Percentiles rank a stretch among this genome's conserved stretches.
These are phyloP conservation scores for Giardia muris DNA, from an alignment of 208 protist genomes.

Conservation along the genomic window DNA sequence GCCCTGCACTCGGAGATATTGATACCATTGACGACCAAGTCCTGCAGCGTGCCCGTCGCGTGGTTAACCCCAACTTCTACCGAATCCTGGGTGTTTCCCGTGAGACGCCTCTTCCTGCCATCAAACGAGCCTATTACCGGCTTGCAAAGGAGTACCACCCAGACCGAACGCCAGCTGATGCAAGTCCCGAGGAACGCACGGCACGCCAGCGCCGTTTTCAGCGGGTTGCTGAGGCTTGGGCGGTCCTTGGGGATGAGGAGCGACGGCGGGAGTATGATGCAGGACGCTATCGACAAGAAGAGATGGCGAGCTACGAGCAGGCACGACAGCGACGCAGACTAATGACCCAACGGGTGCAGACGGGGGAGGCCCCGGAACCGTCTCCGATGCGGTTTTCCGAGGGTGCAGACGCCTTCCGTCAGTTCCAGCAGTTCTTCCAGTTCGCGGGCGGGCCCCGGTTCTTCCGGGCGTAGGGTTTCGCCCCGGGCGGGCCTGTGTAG, in stretches of 20 bases:
- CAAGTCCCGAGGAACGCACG: neutral
- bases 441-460: neutral
- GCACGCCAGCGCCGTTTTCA: neutral
- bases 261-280: neutral
- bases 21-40: neutral
- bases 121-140: neutral
- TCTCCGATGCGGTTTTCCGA: neutral
- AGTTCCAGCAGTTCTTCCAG: neutral
- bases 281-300: neutral
- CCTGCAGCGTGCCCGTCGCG: neutral
- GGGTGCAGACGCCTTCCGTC: neutral
- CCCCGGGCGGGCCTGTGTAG: neutral
- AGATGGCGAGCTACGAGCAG: neutral
- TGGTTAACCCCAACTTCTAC: conserved; percentile 1
- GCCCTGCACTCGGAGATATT: neutral
- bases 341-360: neutral
- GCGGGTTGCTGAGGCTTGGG: conserved; percentile 11
- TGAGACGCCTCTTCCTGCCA: neutral
- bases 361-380: too few species aligned
- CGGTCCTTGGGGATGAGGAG: conserved; percentile 3
- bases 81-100: neutral
- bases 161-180: neutral
- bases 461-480: neutral
- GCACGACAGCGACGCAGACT: neutral
- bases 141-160: neutral